A percentile compares a stretch with the other conserved stretches of the same genome.
Conservation (phyloP, 2,329 filamentous ascomycete genomes). For the Cladophialophora chaetospira region DNA sequence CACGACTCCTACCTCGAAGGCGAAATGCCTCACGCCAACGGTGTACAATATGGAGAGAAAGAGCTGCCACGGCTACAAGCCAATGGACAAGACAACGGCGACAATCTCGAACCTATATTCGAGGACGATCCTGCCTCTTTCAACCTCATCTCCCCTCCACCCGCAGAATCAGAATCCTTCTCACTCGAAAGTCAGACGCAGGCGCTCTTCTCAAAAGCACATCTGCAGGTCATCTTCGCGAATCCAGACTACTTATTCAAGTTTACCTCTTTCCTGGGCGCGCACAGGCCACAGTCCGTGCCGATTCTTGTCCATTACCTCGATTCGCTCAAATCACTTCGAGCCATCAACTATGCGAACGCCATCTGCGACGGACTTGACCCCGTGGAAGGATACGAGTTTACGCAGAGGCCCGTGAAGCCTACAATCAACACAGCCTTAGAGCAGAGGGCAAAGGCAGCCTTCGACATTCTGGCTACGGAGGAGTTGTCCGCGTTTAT, state of each 20-base stretch:
- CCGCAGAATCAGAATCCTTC: conserved; percentile 39
- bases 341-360: conserved; percentile 71
- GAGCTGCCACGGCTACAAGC: conserved; percentile 27
- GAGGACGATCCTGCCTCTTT: conserved; percentile 40
- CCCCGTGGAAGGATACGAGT: conserved; percentile 57
- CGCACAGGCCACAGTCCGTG: conserved; percentile 62
- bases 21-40: conserved; percentile 12
- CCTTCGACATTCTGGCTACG: conserved; percentile 64
- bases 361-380: conserved; percentile 64
- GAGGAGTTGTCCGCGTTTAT: conserved; percentile 74
- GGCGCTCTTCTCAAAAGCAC: conserved; percentile 65
- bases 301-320: conserved; percentile 71
- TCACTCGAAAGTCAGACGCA: conserved; percentile 67
- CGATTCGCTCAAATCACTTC: conserved; percentile 69
- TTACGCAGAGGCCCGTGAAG: conserved; percentile 54
- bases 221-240: conserved; percentile 66
- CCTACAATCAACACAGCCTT: conserved; percentile 61
- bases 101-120: conserved; percentile 28
- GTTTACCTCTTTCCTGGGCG: conserved; percentile 68
- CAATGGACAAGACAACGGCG: conserved; percentile 20
- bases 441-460: conserved; percentile 63
- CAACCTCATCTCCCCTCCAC: conserved; percentile 40
- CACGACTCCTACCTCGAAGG: conserved; percentile 13
- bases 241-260: conserved; percentile 64
- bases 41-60: conserved; percentile 9